Evolutionary conservation across 345 rosid species (phyloP), one percentile per base, ranked within the genome.

Genomic region (Salix koriyanagi): DNA sequence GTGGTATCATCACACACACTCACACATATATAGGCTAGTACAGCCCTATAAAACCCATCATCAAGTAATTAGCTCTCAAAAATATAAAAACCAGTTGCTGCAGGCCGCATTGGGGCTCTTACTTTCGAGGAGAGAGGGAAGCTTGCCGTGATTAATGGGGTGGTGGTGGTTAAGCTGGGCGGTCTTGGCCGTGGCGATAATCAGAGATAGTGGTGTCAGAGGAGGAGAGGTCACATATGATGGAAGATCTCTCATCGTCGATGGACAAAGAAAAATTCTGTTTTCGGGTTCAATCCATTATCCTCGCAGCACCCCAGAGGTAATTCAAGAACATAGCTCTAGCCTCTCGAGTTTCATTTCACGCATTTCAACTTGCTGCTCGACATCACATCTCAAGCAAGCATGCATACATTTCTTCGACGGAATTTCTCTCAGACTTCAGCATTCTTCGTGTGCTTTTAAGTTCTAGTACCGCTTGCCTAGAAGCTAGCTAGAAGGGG

Each of bases 221-320:
- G 69, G 66, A 42, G 73, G 42, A 56, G 48, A 68, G 11, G 72
- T 75, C 12, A 73, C 74, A 2, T 79, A 79, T 41, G 82, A 79
- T 48, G 73, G 82, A 32, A 75, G 77, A 67, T 76, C 82, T 44
- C 77, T 79, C 42, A 65, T 75, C 72, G 70, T 79, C 36, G 73
- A 75, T 19, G 75, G 75, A 5, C 79, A 79, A 12, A 74, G 82
- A 42, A 75, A 66, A 36, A 70, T 79, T 65, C 79, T 79, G 32
- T 79, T 79, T 62, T 79, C 82, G 4, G 82, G 82, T 65, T 79
- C 82, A 4, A 79, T 79, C 30, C 82, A 79, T 50, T 79, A 79
- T 54, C 82, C 82, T 23, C 73, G 82, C 54, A 79, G 82, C 78
- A 79, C 82, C 12, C 78, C 82, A 13, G 68, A 79, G 73, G 82